Conservation (phyloP, 495 filamentous ascomycete genomes). For the Penicillium ochrochloron region DNA sequence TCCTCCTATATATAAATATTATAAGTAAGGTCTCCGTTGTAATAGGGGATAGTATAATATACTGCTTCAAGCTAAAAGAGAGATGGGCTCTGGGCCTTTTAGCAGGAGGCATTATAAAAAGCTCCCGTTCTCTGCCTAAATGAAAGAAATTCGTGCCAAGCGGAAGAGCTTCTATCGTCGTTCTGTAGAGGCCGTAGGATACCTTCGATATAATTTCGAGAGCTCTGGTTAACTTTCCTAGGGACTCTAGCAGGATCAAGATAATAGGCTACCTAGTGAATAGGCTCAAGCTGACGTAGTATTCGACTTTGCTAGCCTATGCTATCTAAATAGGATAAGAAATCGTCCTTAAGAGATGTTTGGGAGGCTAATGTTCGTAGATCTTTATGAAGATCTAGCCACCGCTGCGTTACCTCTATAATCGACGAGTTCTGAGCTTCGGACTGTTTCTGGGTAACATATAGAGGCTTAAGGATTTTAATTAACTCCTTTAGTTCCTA, state of each 20-base stretch:
- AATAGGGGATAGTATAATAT: neutral
- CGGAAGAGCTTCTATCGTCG: constrained; percentile 10
- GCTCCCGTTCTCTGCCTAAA: constrained; percentile 6
- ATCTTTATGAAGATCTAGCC: constrained; percentile 10
- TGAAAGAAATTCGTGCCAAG: constrained; percentile 4
- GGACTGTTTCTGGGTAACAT: neutral
- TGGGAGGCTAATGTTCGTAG: neutral
- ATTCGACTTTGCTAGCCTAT: neutral
- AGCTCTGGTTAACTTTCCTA: constrained; percentile 15
- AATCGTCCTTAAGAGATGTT: neutral
- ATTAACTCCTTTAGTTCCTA: neutral
- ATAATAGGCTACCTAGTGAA: neutral
- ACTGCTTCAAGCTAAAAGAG: constrained; percentile 11
- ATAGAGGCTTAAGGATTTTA: neutral
- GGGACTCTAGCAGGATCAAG: constrained; percentile 5
- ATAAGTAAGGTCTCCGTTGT: neutral
- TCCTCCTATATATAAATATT: constrained; percentile 5
- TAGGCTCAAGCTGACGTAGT: neutral
- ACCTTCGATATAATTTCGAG: constrained; percentile 16
- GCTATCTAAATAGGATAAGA: neutral
- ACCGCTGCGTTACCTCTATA: constrained; percentile 10
- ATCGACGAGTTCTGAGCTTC: constrained; percentile 2
- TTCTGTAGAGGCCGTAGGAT: constrained; percentile 14
- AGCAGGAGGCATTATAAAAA: constrained; percentile 11
- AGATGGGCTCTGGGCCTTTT: constrained; percentile 8